A percentile compares a stretch with the other conserved stretches of the same genome.
phyloP scores from a whole-genome alignment of 306 rosid species.

The Biancaea sappan region DNA sequence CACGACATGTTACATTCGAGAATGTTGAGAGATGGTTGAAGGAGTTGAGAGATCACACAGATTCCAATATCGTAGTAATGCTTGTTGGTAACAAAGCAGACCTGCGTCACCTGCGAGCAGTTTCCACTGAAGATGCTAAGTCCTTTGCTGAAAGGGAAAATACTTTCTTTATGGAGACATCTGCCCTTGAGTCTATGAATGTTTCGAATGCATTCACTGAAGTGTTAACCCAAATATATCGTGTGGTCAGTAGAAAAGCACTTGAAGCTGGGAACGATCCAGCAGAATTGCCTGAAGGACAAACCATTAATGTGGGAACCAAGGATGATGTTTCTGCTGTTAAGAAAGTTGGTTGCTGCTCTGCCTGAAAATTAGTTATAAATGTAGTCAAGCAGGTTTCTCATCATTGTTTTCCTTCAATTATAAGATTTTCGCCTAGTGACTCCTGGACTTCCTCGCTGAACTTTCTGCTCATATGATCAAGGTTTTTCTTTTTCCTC shows the following conservation, averaged over 20 bases:
- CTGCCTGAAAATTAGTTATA: constrained; percentile 37
- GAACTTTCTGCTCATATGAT: neutral
- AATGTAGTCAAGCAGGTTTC: constrained; percentile 7
- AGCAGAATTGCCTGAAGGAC: constrained; percentile 54
- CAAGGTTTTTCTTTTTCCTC: neutral
- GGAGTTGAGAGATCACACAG: constrained; percentile 65
- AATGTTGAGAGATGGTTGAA: constrained; percentile 66
- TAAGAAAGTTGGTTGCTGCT: constrained; percentile 60
- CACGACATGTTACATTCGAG: constrained; percentile 60
- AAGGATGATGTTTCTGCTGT: constrained; percentile 68
- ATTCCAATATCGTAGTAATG: constrained; percentile 59
- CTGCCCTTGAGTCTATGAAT: constrained; percentile 60
- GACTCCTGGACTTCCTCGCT: neutral
- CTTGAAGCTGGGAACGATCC: constrained; percentile 59
- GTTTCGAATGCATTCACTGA: constrained; percentile 60
- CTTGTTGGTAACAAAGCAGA: constrained; percentile 63
- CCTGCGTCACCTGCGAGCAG: constrained; percentile 54
- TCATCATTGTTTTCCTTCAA: neutral
- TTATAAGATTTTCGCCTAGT: neutral
- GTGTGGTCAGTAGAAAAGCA: constrained; percentile 55
- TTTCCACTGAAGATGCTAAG: constrained; percentile 52
- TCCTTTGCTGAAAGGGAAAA: constrained; percentile 57
- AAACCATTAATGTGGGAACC: constrained; percentile 53
- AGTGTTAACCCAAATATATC: constrained; percentile 55
- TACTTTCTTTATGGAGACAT: constrained; percentile 59